Percentiles rank a stretch among this genome's conserved stretches.
Evolutionary conservation across 2,329 filamentous ascomycete genomes (phyloP).

Genomic region (Colletotrichum theobromicola): DNA sequence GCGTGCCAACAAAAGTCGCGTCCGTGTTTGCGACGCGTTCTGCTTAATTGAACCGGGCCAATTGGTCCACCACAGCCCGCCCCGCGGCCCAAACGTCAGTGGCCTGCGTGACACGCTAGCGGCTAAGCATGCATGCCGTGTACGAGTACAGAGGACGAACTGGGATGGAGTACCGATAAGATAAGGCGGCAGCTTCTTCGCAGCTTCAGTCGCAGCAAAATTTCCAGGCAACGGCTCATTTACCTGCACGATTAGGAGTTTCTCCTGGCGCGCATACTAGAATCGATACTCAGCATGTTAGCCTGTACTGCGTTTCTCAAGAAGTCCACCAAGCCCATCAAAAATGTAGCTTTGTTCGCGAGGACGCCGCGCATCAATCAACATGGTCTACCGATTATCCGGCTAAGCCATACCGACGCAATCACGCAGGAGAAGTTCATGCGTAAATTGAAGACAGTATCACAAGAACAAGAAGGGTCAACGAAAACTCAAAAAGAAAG

Average conservation of each 20-base stretch:
- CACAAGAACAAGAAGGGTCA: background rate
- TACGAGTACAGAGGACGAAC: background rate
- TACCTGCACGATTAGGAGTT: background rate
- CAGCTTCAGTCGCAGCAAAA: background rate
- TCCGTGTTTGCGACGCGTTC: constrained; percentile 21
- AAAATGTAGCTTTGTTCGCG: background rate
- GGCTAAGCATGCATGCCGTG: background rate
- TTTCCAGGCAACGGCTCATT: background rate
- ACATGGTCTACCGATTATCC: background rate
- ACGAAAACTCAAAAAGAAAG: constrained; percentile 24
- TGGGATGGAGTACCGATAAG: background rate
- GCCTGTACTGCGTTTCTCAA: background rate
- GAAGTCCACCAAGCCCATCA: background rate
- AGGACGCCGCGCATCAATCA: background rate
- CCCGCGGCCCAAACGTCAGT: background rate
- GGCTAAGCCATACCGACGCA: constrained; percentile 11
- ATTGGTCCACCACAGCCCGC: background rate
- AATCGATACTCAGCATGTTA: background rate
- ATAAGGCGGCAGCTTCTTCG: background rate
- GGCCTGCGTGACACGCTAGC: background rate
- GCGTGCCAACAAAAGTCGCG: constrained; percentile 2
- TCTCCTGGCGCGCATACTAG: background rate
- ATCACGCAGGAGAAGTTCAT: background rate
- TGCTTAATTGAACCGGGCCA: constrained; percentile 6
- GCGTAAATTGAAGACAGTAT: background rate